Base-by-base conservation (phyloP, 108 stramenopile species). In the Cyclostephanos tholiformis region DNA sequence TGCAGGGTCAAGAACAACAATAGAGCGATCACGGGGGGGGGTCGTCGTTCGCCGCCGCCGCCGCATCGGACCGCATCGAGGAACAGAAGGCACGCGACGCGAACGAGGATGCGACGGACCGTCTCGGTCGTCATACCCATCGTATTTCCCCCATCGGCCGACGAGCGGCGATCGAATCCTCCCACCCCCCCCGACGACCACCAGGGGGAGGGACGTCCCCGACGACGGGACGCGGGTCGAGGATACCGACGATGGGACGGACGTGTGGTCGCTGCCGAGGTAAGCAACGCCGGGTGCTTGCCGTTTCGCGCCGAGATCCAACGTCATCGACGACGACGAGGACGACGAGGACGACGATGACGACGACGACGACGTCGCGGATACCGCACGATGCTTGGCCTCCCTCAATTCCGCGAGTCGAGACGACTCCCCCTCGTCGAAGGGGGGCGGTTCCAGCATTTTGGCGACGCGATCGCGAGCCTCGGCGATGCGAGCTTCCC, bases 341-440 rank as follows among this genome's bases (percentile, higher is more conserved):
- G 9, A 26, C 53, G 26, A 26, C 53, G 23, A 26, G 1, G 20
- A 16, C 53, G 23, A 20, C 2, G 23, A 9, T 23, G 26, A 22
- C 27, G 25, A 22, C 53, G 53, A 2, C 27, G 53, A 25, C 27
- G 53, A 5, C 27, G 26, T 26, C 27, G 53, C 10, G 10, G 14
- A 30, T 20, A 27, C 27, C 36, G 30, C 30, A 19, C 36, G 29
- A 0, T 0, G 19, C 22, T 62, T 62, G 39, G 61, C 61, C 61
- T 62, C 61, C 36, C 38, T 62, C 61, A 62, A 62, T 22, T 62
- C 61, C 38, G 4, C 9, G n/a, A 62, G n/a, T n/a, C 61, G 26
- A 6, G 17, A 0, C 10, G 8, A 0, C 22, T 43, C 38, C 30
- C 22, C 35, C 4, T n/a, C 11, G 17, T 4, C 39, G 38, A 62